Conservation (phyloP, 2,329 filamentous ascomycete genomes). For the Thermomyces lanuginosus region DNA sequence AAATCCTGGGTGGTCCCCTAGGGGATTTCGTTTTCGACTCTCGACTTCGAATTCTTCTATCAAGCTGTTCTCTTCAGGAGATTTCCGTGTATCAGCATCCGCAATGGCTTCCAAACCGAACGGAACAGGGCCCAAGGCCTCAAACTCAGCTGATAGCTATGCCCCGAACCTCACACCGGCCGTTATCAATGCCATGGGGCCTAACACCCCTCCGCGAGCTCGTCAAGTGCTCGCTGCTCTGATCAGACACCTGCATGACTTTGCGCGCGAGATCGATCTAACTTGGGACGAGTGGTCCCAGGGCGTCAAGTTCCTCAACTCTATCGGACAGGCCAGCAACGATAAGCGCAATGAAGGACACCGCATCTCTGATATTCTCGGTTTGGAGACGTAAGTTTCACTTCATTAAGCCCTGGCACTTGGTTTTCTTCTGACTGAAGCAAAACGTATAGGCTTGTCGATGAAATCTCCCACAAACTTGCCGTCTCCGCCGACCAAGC, state of each 20-base stretch:
- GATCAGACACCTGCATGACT: constrained; percentile 61
- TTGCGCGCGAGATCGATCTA: constrained; percentile 60
- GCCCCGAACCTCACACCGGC: constrained; percentile 58
- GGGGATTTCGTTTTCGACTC: too few relatives aligned
- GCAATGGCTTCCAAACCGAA: too few relatives aligned
- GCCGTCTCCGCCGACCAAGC: constrained; percentile 43
- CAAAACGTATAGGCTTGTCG: constrained; percentile 46
- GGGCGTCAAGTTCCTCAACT: constrained; percentile 60
- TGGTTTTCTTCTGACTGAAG: too few relatives aligned
- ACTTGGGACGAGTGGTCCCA: constrained; percentile 62
- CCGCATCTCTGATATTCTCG: constrained; percentile 56
- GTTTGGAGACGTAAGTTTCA: constrained; percentile 43
- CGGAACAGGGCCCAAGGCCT: too few relatives aligned
- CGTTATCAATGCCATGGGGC: constrained; percentile 57
- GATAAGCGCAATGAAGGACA: constrained; percentile 59
- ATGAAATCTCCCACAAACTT: constrained; percentile 59
- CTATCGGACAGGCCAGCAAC: constrained; percentile 51
- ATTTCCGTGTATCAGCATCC: too few relatives aligned
- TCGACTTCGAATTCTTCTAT: too few relatives aligned
- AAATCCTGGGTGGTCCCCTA: too few relatives aligned
- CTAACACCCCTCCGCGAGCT: constrained; percentile 48
- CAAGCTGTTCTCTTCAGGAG: too few relatives aligned
- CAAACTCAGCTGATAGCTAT: too few relatives aligned
- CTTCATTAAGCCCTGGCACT: neutral
- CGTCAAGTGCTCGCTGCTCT: constrained; percentile 47